Evolutionary conservation across 345 rosid species (phyloP).

Genomic region (Camelina neglecta): DNA sequence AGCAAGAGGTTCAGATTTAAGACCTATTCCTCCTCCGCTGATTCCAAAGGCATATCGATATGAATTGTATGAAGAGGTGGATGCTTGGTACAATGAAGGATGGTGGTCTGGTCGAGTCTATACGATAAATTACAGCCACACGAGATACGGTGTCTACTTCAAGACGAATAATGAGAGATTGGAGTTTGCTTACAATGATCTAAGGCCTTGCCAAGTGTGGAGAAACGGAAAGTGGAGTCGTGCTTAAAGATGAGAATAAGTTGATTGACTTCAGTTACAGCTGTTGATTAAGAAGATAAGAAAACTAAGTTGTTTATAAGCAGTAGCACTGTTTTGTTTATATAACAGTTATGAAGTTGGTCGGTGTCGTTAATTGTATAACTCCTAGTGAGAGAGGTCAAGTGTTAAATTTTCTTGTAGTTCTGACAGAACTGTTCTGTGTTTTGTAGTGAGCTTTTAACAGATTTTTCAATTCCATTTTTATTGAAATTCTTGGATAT

Average conservation of each 20-base stretch:
- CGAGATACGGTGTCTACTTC: conserved; percentile 51
- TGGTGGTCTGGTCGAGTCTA: conserved; percentile 54
- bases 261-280: background rate
- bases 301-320: background rate
- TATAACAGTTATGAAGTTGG: background rate
- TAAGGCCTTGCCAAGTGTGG: conserved; percentile 66
- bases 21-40: conserved; percentile 52
- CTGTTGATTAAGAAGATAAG: background rate
- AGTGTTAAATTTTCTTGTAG: background rate
- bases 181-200: conserved; percentile 47
- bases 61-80: conserved; percentile 32
- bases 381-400: background rate
- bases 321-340: background rate
- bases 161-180: conserved; percentile 42
- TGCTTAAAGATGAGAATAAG: background rate
- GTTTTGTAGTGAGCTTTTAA: background rate
- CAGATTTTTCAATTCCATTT: background rate
- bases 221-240: conserved; percentile 47
- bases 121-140: conserved; percentile 13
- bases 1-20: conserved; percentile 42
- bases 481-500: background rate
- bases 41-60: conserved; percentile 15
- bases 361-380: background rate
- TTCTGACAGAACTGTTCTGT: too few relatives aligned
- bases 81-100: conserved; percentile 64